Conservation (phyloP, 2,329 filamentous ascomycete genomes). For the Hypoxylon sp. region DNA sequence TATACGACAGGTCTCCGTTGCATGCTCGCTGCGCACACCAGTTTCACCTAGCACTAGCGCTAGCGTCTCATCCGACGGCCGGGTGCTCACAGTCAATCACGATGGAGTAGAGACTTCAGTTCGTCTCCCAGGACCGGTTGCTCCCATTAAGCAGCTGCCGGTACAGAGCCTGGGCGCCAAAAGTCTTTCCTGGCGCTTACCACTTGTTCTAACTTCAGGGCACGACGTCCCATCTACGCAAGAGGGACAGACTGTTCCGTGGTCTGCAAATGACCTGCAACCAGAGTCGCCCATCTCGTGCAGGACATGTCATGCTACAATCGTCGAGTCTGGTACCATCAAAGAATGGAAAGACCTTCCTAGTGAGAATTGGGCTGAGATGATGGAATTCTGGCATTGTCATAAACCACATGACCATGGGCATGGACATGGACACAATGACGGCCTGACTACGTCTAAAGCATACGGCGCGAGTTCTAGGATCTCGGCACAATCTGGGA, state of each 20-base stretch:
- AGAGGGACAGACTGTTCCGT: slow-evolving; percentile 64
- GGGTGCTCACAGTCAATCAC: slow-evolving; percentile 65
- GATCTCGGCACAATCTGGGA: slow-evolving; percentile 74
- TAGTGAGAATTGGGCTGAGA: slow-evolving; percentile 98
- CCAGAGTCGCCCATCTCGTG: slow-evolving; percentile 60
- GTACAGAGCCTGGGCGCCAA: slow-evolving; percentile 53
- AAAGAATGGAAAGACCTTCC: slow-evolving; percentile 90
- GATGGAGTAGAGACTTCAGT: slow-evolving; percentile 56
- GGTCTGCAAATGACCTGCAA: slow-evolving; percentile 68
- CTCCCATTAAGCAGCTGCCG: slow-evolving; percentile 57
- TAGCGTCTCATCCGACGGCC: slow-evolving; percentile 62
- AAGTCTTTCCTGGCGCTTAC: slow-evolving; percentile 69
- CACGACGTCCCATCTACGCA: slow-evolving; percentile 36
- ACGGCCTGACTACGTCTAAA: slow-evolving; percentile 70
- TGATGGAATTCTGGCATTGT: slow-evolving; percentile 99
- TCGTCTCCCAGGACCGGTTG: slow-evolving; percentile 62
- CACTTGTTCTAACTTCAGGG: slow-evolving; percentile 49
- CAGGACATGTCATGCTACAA: slow-evolving; percentile 56
- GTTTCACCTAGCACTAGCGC: slow-evolving; percentile 61
- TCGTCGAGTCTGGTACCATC: slow-evolving; percentile 60
- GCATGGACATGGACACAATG: slow-evolving; percentile 60
- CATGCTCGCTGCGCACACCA: slow-evolving; percentile 64
- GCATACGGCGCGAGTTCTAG: slow-evolving; percentile 88
- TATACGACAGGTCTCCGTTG: slow-evolving; percentile 74
- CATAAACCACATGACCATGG: slow-evolving; percentile 84